phyloP scores from a whole-genome alignment of 176 grass and related monocot species.

The Metroxylon sagu region DNA sequence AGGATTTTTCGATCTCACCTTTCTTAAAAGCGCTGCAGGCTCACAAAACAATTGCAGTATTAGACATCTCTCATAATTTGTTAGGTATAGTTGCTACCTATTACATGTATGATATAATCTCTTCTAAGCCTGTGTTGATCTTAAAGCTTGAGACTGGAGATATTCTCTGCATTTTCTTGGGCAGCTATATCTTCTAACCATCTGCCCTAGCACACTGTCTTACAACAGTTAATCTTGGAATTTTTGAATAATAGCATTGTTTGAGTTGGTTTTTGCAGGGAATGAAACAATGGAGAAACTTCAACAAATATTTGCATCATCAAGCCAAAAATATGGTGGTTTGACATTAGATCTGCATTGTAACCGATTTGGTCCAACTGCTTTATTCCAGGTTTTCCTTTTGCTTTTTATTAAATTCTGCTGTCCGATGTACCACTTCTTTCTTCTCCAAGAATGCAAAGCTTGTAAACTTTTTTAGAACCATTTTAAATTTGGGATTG shows the following conservation, averaged over 20 bases:
- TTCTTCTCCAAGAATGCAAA: too few species aligned
- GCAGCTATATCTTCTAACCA: too few species aligned
- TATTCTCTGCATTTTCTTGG: too few species aligned
- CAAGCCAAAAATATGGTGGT: slow-evolving; percentile 83
- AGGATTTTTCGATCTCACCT: slow-evolving; percentile 59
- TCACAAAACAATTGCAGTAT: slow-evolving; percentile 79
- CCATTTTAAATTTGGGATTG: too few species aligned
- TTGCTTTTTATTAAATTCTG: neutral
- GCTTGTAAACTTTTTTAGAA: too few species aligned
- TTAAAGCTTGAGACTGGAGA: too few species aligned
- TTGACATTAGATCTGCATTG: slow-evolving; percentile 92
- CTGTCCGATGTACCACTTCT: too few species aligned
- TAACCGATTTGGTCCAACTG: slow-evolving; percentile 87
- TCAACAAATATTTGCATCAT: slow-evolving; percentile 80
- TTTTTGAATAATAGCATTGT: neutral
- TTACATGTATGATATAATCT: too few species aligned
- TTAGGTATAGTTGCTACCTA: slow-evolving; percentile 39
- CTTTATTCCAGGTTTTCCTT: slow-evolving; percentile 78
- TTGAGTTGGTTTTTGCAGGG: slow-evolving; percentile 38
- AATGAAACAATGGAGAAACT: slow-evolving; percentile 93
- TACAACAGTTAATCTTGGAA: too few species aligned
- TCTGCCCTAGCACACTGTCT: too few species aligned
- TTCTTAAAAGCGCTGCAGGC: slow-evolving; percentile 74
- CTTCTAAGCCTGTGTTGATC: too few species aligned
- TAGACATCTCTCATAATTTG: slow-evolving; percentile 94